Conservation (phyloP, 2,329 filamentous ascomycete genomes). For the Epichloe brachyelytri region DNA sequence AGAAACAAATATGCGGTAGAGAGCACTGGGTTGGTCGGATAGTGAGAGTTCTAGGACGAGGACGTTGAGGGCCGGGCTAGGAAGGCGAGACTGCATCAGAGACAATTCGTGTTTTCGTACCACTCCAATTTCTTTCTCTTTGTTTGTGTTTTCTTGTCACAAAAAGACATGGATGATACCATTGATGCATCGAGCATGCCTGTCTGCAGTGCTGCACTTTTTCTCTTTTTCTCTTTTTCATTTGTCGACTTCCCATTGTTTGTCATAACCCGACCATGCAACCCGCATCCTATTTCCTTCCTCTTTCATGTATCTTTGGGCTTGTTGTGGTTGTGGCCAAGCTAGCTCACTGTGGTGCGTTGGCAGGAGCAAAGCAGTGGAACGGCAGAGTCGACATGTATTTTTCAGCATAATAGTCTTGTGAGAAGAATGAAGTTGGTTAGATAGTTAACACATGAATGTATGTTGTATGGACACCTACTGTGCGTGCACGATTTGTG, state of each 20-base stretch:
- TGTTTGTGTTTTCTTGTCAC: constrained; percentile 18
- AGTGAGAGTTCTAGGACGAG: not conserved
- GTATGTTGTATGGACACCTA: not conserved
- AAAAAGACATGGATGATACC: constrained; percentile 29
- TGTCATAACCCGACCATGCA: not conserved
- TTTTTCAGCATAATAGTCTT: not conserved
- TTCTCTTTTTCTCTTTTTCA: constrained; percentile 11
- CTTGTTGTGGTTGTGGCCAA: not conserved
- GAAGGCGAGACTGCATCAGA: not conserved
- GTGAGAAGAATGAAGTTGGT: not conserved
- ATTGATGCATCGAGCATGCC: constrained; percentile 25
- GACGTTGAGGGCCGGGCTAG: not conserved
- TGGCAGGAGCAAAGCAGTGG: not conserved
- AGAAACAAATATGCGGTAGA: not conserved
- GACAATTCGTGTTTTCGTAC: not conserved
- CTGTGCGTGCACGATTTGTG: no score
- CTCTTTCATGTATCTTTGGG: not conserved
- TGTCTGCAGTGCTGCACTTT: constrained; percentile 15
- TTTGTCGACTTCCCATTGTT: constrained; percentile 9
- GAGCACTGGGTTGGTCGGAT: not conserved
- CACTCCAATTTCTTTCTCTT: constrained; percentile 10
- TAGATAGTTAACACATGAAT: not conserved
- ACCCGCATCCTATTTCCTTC: not conserved
- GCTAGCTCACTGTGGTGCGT: not conserved
- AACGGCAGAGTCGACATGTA: not conserved